Evolutionary conservation across 106 monocot species (phyloP), one percentile per base, ranked within the genome.

Genomic region (Platanthera guangdongensis): DNA sequence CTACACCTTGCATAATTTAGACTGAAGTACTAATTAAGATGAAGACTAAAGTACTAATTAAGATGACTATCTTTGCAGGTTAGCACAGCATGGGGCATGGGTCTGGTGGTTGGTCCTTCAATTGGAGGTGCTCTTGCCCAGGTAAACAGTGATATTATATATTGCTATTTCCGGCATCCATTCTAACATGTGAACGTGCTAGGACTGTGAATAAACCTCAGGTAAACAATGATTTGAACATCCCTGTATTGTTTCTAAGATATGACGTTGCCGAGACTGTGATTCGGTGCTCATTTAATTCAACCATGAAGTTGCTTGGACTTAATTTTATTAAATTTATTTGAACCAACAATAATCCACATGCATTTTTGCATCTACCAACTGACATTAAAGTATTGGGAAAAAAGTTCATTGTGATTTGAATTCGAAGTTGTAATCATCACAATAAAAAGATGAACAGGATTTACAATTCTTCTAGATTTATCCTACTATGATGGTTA

Each of bases 31-130:
- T 15, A 3, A 22, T 72, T 72, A 22, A 50, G 10, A 72, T 50
- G 9, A 21, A 47, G 30, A 70, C 47, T 70, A 30, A 70, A 48
- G n/a, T 63, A 4, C 53, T 15, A 3, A 22, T 72, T 72, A 22
- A 50, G 10, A 72, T 50, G 9, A 21, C 51, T 72, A 21, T 72
- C 48, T 65, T 74, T 50, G 60, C 63, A 80, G 80, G 80, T 80
- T 25, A 80, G 64, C 12, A 80, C 80, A 52, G 80, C 80, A 51
- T 80, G 80, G 80, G 74, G 74, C 73, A 80, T 80, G 50, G 80
- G 80, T 18, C 62, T 80, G 74, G 64, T 80, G 65, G 62, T 80
- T 74, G 80, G 80, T 67, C 80, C 80, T 50, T 73, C 80, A 51
- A 74, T 80, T 52, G 80, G 80, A 80, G 80, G 80, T 18, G 30